These are phyloP conservation scores for Dioszegia hungarica DNA, from an alignment of 768 basidiomycete genomes.

Conservation along the genomic window DNA sequence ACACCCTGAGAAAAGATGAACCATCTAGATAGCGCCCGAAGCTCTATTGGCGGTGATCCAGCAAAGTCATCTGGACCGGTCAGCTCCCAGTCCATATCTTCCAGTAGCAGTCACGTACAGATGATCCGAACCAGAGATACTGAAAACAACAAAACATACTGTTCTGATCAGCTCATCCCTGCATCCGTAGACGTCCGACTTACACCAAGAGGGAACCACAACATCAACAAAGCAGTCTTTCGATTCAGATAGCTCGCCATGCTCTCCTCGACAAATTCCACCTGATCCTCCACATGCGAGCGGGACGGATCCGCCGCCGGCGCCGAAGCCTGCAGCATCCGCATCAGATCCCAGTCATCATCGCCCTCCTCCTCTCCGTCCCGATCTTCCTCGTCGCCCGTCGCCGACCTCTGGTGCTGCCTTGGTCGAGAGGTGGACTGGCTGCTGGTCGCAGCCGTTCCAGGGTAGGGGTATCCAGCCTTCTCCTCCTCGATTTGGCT, in stretches of 20 bases:
- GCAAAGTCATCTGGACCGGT: slow-evolving; percentile 33
- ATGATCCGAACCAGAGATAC: slow-evolving; percentile 48
- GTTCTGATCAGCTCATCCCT: not conserved
- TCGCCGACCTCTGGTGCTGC: no score
- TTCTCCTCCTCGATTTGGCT: no score
- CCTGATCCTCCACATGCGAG: slow-evolving; percentile 17
- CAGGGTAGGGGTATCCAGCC: no score
- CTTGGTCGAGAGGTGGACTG: not conserved
- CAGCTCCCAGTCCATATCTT: no score
- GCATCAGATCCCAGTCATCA: slow-evolving; percentile 35
- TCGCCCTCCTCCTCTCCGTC: slow-evolving; percentile 22
- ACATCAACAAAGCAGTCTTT: slow-evolving; percentile 48
- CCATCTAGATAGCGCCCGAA: slow-evolving; percentile 49
- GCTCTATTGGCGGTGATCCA: slow-evolving; percentile 22
- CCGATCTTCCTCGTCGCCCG: not conserved
- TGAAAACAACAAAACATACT: slow-evolving; percentile 48
- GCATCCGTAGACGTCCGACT: slow-evolving; percentile 11
- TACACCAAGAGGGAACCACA: slow-evolving; percentile 48
- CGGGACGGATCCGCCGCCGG: slow-evolving; percentile 9
- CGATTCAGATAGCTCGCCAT: slow-evolving; percentile 49
- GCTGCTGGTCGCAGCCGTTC: no score
- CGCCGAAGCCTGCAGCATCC: slow-evolving; percentile 22
- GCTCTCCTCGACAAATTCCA: slow-evolving; percentile 42
- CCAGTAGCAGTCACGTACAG: no score
- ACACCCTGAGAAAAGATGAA: slow-evolving; percentile 48